Evolutionary conservation across 1,284 basidiomycete genomes (phyloP), one percentile per base, ranked within the genome.

Genomic region (Ustilago vetiveriae): DNA sequence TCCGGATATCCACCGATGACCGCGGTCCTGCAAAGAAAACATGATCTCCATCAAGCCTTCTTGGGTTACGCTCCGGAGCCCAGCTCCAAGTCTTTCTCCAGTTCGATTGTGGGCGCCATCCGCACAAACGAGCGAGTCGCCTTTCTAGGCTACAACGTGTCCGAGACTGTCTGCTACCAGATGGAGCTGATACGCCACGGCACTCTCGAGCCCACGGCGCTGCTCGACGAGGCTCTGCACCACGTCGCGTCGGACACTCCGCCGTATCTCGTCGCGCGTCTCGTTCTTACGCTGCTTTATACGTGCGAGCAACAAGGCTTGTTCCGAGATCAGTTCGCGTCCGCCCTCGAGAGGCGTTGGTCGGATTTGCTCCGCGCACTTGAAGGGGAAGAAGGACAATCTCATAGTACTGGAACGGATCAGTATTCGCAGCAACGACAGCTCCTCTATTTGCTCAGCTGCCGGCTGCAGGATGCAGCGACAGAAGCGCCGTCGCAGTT

Each of bases 111-210:
- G 2, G 65, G 65, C 13, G 53, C 42, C 6, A 27, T 58, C 16
- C 55, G 41, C 13, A 69, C 54, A 1, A 50, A 69, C 37, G 47
- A 69, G 22, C 44, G 50, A 6, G 32, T 59, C 36, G 66, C 59
- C 10, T 69, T 60, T 19, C 39, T 69, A 9, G 66, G 66, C 23
- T 69, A 42, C 50, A 55, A 63, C 24, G 51, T 54, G n/a, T 59
- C 59, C 2, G 59, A 63, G 23, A 58, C 33, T 9, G 17, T 53
- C 24, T 39, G 46, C 11, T 69, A 58, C 32, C 59, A 58, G 21
- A 19, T 69, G 23, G 50, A 62, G 17, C 14, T 68, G 14, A 10
- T 43, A 4, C 35, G 36, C 3, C 11, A 23, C 8, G 16, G 26
- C 22, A 23, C n/a, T 9, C 13, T 37, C 3, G 14, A n/a, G 3